These are phyloP conservation scores for Articulospora tetracladia DNA, from an alignment of 495 filamentous ascomycete genomes.

Conservation along the genomic window DNA sequence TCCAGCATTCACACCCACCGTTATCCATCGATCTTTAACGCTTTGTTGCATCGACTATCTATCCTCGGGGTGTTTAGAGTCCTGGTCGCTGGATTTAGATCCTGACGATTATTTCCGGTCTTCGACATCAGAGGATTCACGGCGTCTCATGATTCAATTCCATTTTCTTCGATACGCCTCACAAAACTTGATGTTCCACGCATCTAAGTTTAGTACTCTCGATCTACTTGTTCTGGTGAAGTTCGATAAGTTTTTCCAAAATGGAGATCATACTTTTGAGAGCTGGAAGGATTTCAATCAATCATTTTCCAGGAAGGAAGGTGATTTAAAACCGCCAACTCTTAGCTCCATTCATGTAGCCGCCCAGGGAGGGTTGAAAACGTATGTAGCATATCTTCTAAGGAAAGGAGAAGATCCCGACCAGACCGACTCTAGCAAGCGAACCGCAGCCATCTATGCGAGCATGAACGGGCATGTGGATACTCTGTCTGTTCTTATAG, in stretches of 20 bases:
- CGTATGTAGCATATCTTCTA: conserved; percentile 13
- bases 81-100: not conserved
- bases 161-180: conserved; percentile 32
- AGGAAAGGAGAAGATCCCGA: not conserved
- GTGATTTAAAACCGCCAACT: conserved; percentile 7
- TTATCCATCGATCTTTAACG: conserved; percentile 5
- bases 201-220: not conserved
- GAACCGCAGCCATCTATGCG: conserved; percentile 28
- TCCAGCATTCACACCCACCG: conserved; percentile 5
- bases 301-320: conserved; percentile 5
- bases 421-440: conserved; percentile 8
- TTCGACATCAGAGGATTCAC: not conserved
- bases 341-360: conserved; percentile 17
- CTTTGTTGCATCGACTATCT: conserved; percentile 9
- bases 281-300: not conserved
- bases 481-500: conserved; percentile 23
- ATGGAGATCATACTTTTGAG: not conserved
- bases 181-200: conserved; percentile 27
- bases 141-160: conserved; percentile 5
- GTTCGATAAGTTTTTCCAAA: not conserved
- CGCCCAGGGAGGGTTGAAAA: conserved; percentile 11
- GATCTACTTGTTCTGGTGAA: not conserved
- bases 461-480: conserved; percentile 19
- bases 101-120: not conserved
- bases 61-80: not conserved